These are phyloP conservation scores for Tarenaya hassleriana DNA, from an alignment of 345 rosid species.

Conservation along the genomic window DNA sequence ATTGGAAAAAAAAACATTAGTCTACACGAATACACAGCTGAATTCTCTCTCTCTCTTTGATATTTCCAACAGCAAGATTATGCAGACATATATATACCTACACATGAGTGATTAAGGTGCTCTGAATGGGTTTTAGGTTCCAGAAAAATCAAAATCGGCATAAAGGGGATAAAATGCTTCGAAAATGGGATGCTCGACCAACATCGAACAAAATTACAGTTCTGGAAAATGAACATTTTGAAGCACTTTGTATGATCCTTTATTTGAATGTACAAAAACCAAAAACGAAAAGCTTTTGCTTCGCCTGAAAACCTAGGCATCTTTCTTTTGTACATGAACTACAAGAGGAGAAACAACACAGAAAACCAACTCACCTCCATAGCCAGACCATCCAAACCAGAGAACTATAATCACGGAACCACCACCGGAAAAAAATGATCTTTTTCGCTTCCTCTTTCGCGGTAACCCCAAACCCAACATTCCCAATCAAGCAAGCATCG, in stretches of 20 bases:
- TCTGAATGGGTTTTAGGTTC: no score
- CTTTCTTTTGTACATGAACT: conserved; percentile 51
- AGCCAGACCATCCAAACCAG: conserved; percentile 21
- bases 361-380: conserved; percentile 38
- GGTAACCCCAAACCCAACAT: conserved; percentile 14
- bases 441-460: not conserved
- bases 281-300: conserved; percentile 16
- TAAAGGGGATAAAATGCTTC: conserved; percentile 5
- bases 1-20: no score
- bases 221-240: conserved; percentile 22
- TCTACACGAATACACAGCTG: no score
- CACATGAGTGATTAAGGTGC: no score
- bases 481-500: conserved; percentile 24
- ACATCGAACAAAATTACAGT: conserved; percentile 28
- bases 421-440: conserved; percentile 7
- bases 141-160: no score
- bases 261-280: conserved; percentile 48
- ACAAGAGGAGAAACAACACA: conserved; percentile 30
- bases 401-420: conserved; percentile 15
- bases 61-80: no score
- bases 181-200: conserved; percentile 14
- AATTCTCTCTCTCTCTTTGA: no score
- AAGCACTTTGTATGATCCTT: conserved; percentile 27
- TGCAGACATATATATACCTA: no score
- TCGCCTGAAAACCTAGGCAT: conserved; percentile 34